Percentiles rank a stretch among this genome's conserved stretches.
Evolutionary conservation across 768 basidiomycete genomes (phyloP).

Genomic region (Trametopsis cervina): DNA sequence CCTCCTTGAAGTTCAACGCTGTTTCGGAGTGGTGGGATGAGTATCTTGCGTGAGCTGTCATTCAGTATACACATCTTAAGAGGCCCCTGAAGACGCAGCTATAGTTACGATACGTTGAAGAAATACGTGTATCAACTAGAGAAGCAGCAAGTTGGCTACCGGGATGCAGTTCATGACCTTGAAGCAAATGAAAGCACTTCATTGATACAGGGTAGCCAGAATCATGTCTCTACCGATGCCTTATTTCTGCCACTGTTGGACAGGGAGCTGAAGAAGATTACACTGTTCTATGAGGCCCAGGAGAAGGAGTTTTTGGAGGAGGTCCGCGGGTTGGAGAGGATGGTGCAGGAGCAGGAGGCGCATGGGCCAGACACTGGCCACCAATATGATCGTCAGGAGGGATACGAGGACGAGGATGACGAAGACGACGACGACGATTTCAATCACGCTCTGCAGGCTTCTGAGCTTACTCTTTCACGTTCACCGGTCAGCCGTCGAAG

Average conservation of each 20-base stretch:
- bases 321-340: conserved; percentile 47
- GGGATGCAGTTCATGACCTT: conserved; percentile 38
- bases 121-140: conserved; percentile 82
- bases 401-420: conserved; percentile 46
- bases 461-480: conserved; percentile 26
- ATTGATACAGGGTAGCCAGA: conserved; percentile 36
- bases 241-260: conserved; percentile 74
- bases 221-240: conserved; percentile 37
- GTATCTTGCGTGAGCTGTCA: conserved; percentile 70
- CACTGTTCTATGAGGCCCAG: conserved; percentile 70
- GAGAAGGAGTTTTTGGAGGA: conserved; percentile 66
- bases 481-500: conserved; percentile 3
- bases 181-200: conserved; percentile 58
- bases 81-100: neutral
- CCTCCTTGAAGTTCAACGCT: conserved; percentile 86
- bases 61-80: neutral
- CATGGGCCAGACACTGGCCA: conserved; percentile 42
- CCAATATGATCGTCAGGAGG: conserved; percentile 52
- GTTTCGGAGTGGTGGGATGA: conserved; percentile 91
- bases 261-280: conserved; percentile 76
- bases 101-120: conserved; percentile 80
- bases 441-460: conserved; percentile 13
- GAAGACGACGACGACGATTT: conserved; percentile 41
- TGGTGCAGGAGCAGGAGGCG: conserved; percentile 54
- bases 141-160: conserved; percentile 56